phyloP scores from a whole-genome alignment of 164 flowering plant species.

The Amborella trichopoda region DNA sequence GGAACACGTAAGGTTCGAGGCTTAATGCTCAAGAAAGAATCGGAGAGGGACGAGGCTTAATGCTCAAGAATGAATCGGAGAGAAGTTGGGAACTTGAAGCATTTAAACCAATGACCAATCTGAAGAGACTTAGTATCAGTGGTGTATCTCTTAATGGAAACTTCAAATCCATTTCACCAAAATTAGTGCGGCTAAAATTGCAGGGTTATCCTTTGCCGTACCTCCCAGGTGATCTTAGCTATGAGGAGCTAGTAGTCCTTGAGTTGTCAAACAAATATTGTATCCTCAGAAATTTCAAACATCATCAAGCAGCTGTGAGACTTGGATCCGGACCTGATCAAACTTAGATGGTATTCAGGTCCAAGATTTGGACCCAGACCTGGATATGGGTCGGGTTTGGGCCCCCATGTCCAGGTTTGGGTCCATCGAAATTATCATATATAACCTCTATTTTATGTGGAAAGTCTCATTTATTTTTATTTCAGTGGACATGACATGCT shows the following conservation, averaged over 20 bases:
- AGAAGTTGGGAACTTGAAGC: background rate
- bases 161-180: background rate
- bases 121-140: background rate
- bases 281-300: slow-evolving; percentile 6
- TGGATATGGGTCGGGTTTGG: no score
- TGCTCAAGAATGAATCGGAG: background rate
- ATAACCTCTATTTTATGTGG: no score
- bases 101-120: background rate
- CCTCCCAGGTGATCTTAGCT: background rate
- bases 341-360: no score
- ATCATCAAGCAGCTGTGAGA: slow-evolving; percentile 25
- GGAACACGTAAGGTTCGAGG: background rate
- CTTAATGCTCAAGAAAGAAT: background rate
- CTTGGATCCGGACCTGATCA: no score
- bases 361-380: no score
- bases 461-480: no score
- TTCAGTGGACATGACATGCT: no score
- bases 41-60: background rate
- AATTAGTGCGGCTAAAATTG: background rate
- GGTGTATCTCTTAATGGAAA: background rate
- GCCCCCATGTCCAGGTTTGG: no score
- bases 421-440: no score
- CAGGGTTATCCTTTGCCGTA: background rate
- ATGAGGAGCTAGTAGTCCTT: slow-evolving; percentile 24
- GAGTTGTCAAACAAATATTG: slow-evolving; percentile 35